Evolutionary conservation across 768 basidiomycete genomes (phyloP), one percentile per base, ranked within the genome.

Genomic region (Tricholoma furcatifolium): DNA sequence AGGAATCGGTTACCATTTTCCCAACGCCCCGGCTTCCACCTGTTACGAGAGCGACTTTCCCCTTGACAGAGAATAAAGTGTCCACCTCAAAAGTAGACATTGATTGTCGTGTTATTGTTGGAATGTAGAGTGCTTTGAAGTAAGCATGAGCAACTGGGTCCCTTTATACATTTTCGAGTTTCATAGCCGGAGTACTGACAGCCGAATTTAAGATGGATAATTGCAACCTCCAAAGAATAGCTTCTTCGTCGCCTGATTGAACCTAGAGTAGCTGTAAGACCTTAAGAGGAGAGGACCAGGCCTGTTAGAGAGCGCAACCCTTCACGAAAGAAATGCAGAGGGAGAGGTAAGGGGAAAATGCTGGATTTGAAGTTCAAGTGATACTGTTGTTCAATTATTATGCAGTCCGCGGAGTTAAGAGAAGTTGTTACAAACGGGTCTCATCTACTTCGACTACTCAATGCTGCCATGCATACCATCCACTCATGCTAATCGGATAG

Each of bases 11-110:
- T 45, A 78, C 81, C 81, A 83, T 83, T 70, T 82, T 85, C 4
- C 86, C 84, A 27, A 87, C 77, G 5, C 85, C 85, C 52, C 82
- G 71, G 24, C 79, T 82, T 10, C 85, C 87, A 6, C 87, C 87
- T 3, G 84, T 86, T 35, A 85, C 74, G 20, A 88, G 71, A 4
- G 84, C 82, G 14, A 80, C 71, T 54, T 78, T 81, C 21, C 70
- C 78, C 31, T 74, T 64, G 51, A 85, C 82, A 54, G 71, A 60
- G 62, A 85, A 85, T 15, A 81, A 62, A 32, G 67, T 69, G 12
- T 65, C 55, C 2, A 60, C 57, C 47, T 73, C 60, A 35, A 74
- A 67, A 14, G 70, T 67, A 55, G 55, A 64, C 77, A 77, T 79
- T 3, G 32, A 32, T 56, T 46, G 44, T 39, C 31, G 23, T 17